Evolutionary conservation across 768 basidiomycete species (phyloP).

Genomic region (Hypholoma fasciculare): DNA sequence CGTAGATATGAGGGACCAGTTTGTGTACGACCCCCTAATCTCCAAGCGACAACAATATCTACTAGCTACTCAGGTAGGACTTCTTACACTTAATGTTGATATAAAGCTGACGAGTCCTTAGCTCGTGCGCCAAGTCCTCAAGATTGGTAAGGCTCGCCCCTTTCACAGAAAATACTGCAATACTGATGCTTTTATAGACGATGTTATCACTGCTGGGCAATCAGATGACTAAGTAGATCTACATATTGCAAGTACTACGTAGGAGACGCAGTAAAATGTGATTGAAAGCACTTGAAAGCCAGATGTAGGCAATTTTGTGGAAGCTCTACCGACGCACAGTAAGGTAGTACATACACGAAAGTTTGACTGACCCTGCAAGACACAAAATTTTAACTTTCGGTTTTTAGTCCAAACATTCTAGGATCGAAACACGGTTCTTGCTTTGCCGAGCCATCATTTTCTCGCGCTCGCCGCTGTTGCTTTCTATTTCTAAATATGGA

Average conservation of each 20-base stretch:
- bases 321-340: too few relatives aligned
- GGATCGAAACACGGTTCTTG: too few relatives aligned
- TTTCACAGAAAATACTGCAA: neutral
- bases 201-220: slow-evolving; percentile 75
- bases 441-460: neutral
- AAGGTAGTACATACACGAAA: too few relatives aligned
- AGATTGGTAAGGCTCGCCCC: slow-evolving; percentile 63
- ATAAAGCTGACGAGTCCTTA: slow-evolving; percentile 24
- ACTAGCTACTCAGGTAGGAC: slow-evolving; percentile 86
- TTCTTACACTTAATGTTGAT: neutral
- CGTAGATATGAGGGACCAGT: slow-evolving; percentile 95
- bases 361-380: too few relatives aligned
- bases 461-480: neutral
- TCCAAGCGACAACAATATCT: slow-evolving; percentile 97
- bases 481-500: neutral
- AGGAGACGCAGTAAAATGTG: neutral
- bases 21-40: slow-evolving; percentile 96
- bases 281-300: neutral
- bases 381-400: too few relatives aligned
- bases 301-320: too few relatives aligned
- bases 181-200: slow-evolving; percentile 46
- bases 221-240: slow-evolving; percentile 33
- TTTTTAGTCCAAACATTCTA: too few relatives aligned
- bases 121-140: slow-evolving; percentile 85
- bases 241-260: slow-evolving; percentile 1